Percentiles rank a stretch among this genome's conserved stretches.
phyloP scores from a whole-genome alignment of 495 filamentous ascomycete species.

The Delitschia confertaspora region DNA sequence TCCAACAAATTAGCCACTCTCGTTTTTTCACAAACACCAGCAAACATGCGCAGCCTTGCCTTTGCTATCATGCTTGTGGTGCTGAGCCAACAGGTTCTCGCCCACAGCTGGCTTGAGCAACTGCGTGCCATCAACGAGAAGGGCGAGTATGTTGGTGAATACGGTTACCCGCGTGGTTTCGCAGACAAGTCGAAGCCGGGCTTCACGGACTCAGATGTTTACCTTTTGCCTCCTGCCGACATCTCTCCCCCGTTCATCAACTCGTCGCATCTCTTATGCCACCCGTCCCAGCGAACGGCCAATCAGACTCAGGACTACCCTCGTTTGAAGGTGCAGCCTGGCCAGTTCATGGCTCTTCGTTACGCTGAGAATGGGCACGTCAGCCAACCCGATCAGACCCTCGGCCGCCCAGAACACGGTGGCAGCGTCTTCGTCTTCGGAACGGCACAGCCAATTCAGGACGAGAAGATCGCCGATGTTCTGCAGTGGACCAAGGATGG shows the following conservation, averaged over 20 bases:
- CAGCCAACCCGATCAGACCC: constrained; percentile 50
- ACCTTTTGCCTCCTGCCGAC: constrained; percentile 43
- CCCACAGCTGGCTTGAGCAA: constrained; percentile 75
- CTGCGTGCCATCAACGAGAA: constrained; percentile 59
- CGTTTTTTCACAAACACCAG: neutral
- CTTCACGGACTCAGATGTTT: constrained; percentile 46
- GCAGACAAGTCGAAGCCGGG: constrained; percentile 41
- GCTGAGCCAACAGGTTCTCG: constrained; percentile 29
- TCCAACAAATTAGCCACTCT: neutral
- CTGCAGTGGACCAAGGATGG: constrained; percentile 72
- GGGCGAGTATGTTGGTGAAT: constrained; percentile 59
- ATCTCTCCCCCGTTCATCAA: constrained; percentile 37
- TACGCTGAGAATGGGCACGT: constrained; percentile 89
- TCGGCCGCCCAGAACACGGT: constrained; percentile 55
- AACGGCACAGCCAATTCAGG: constrained; percentile 53
- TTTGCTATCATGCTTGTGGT: constrained; percentile 29
- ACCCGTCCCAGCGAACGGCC: constrained; percentile 43
- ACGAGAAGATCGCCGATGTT: constrained; percentile 59
- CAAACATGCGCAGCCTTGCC: constrained; percentile 19
- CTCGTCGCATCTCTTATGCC: constrained; percentile 45
- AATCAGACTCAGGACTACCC: constrained; percentile 47
- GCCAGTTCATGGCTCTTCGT: constrained; percentile 59
- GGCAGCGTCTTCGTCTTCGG: constrained; percentile 78
- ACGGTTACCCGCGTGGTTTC: constrained; percentile 61
- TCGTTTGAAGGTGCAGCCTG: constrained; percentile 56